Evolutionary conservation across 208 protist genomes (phyloP).

Genomic region (Strigomonas culicis): DNA sequence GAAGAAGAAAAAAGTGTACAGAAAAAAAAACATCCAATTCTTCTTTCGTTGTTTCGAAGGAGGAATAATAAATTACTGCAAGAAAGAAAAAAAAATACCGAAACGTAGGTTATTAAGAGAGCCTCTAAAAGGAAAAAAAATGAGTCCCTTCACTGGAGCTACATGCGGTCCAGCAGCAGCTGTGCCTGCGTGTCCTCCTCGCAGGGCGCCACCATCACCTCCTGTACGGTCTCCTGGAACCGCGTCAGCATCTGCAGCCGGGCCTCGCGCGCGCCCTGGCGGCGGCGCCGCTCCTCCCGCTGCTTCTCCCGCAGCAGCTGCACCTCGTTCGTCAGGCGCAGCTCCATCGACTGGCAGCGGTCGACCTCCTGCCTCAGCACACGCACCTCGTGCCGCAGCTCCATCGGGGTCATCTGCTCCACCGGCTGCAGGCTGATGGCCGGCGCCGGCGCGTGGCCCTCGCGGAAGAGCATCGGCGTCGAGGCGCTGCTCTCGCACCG

Average conservation of each 20-base stretch:
- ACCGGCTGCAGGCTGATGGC: slow-evolving; percentile 12
- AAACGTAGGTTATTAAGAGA: background rate
- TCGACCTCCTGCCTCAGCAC: slow-evolving; percentile 28
- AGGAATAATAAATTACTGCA: background rate
- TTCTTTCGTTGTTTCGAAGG: background rate
- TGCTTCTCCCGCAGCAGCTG: slow-evolving; percentile 28
- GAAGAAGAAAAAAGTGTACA: slow-evolving; percentile 12
- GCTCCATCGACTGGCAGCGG: slow-evolving; percentile 28
- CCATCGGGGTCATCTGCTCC: slow-evolving; percentile 25
- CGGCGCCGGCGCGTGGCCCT: background rate
- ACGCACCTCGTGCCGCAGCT: slow-evolving; percentile 31
- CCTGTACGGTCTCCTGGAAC: slow-evolving; percentile 36
- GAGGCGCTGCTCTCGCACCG: too few relatives aligned
- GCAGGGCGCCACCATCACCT: slow-evolving; percentile 22
- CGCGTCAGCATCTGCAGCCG: slow-evolving; percentile 31
- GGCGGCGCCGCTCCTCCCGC: slow-evolving; percentile 35
- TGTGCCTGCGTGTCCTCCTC: slow-evolving; percentile 16
- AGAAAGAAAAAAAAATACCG: background rate
- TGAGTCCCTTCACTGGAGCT: too few relatives aligned
- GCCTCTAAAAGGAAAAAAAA: background rate
- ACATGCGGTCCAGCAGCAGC: slow-evolving; percentile 16
- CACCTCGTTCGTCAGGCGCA: slow-evolving; percentile 39
- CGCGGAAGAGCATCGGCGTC: too few relatives aligned
- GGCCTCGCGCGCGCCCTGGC: slow-evolving; percentile 25
- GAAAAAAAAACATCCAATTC: background rate